A percentile compares a stretch with the other conserved stretches of the same genome.
These are phyloP conservation scores for Cicer chorassanicum DNA, from an alignment of 306 rosid genomes.

Conservation along the genomic window DNA sequence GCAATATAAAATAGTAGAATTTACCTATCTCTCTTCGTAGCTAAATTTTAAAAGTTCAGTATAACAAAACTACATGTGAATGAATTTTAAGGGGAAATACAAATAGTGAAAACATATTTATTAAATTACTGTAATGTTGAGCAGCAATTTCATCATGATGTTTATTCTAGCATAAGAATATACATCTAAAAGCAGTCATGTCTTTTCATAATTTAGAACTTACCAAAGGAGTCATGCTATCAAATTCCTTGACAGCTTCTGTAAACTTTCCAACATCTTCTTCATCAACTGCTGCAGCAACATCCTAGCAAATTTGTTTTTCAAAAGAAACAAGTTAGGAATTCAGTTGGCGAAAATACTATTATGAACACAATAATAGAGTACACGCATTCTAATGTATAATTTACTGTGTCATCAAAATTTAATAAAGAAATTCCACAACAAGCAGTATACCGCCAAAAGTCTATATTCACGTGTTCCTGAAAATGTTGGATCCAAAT, in stretches of 20 bases:
- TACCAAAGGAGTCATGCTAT: constrained; percentile 96
- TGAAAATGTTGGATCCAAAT: constrained; percentile 92
- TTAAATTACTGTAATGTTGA: neutral
- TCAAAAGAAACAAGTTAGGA: neutral
- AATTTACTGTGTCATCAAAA: neutral
- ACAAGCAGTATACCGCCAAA: constrained; percentile 64
- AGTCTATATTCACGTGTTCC: constrained; percentile 89
- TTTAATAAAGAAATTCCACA: constrained; percentile 14
- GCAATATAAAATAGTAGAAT: neutral
- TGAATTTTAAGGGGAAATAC: neutral
- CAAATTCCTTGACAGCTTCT: constrained; percentile 89
- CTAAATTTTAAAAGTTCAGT: constrained; percentile 7
- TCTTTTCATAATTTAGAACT: constrained; percentile 25
- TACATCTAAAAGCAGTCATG: neutral
- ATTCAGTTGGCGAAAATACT: neutral
- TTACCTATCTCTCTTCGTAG: constrained; percentile 3
- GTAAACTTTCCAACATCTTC: constrained; percentile 86
- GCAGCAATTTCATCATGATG: constrained; percentile 20
- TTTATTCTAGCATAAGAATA: neutral
- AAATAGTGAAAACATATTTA: neutral
- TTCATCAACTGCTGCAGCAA: constrained; percentile 79
- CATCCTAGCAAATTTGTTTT: constrained; percentile 58
- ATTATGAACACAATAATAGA: neutral
- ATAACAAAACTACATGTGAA: neutral
- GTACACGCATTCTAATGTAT: neutral